Evolutionary conservation across 2,329 filamentous ascomycete species (phyloP).

Genomic region (Diaporthe nobilis): DNA sequence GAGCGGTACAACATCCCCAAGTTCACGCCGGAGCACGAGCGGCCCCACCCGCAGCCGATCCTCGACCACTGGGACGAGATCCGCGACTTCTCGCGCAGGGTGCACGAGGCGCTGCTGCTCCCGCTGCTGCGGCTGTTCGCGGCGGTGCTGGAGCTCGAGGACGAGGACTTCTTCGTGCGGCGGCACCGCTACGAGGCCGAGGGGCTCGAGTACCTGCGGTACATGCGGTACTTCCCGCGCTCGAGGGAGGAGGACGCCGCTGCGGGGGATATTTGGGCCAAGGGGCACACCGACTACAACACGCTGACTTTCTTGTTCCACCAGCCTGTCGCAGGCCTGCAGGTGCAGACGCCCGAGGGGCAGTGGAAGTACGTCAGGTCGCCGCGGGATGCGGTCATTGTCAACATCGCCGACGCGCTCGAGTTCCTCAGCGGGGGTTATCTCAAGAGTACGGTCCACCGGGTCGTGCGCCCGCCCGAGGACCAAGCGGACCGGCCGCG

Average conservation of each 20-base stretch:
- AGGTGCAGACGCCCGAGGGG: conserved; percentile 60
- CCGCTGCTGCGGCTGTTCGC: conserved; percentile 41
- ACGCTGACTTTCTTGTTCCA: conserved; percentile 66
- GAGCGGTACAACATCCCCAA: conserved; percentile 48
- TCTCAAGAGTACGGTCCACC: conserved; percentile 48
- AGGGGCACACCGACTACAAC: conserved; percentile 49
- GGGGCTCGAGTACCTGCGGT: conserved; percentile 48
- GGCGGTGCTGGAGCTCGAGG: conserved; percentile 48
- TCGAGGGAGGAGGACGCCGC: conserved; percentile 43
- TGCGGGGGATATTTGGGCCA: conserved; percentile 45
- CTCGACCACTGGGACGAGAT: conserved; percentile 48
- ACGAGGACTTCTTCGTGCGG: conserved; percentile 47
- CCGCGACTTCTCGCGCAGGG: conserved; percentile 43
- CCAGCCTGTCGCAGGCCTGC: conserved; percentile 67
- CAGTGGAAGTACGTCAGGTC: conserved; percentile 47
- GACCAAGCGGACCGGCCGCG: conserved; percentile 46
- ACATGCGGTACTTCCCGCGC: conserved; percentile 49
- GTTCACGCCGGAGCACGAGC: conserved; percentile 45
- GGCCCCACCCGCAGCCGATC: conserved; percentile 45
- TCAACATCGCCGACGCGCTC: conserved; percentile 62
- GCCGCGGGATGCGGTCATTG: conserved; percentile 56
- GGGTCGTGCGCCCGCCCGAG: conserved; percentile 47
- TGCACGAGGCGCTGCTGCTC: conserved; percentile 44
- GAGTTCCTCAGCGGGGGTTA: conserved; percentile 55
- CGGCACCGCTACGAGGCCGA: conserved; percentile 47